Conservation (phyloP, 129 eudicot species). For the Centrapalus pauciflorus region DNA sequence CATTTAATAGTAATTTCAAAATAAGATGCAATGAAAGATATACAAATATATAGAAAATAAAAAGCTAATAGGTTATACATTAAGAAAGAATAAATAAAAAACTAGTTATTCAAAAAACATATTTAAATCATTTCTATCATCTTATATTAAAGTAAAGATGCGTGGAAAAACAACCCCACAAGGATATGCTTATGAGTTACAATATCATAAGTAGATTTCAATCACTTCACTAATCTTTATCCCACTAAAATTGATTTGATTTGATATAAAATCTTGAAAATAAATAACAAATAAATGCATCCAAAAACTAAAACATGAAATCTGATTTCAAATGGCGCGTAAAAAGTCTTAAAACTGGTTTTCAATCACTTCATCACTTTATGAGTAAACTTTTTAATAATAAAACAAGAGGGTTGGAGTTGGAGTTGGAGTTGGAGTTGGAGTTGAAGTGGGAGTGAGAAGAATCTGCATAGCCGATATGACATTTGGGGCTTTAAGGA, state of each 20-base stretch:
- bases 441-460: too few relatives aligned
- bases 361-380: not conserved
- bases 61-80: too few relatives aligned
- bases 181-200: not conserved
- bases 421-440: too few relatives aligned
- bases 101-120: too few relatives aligned
- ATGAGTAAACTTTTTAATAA: not conserved
- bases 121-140: not conserved
- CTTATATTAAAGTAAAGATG: not conserved
- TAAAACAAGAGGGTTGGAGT: too few relatives aligned
- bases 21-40: too few relatives aligned
- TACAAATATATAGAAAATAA: too few relatives aligned
- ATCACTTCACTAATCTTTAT: constrained; percentile 4
- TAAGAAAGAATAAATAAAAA: too few relatives aligned
- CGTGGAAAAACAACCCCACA: not conserved
- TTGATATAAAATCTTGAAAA: not conserved
- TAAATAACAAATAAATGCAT: not conserved
- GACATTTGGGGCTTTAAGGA: too few relatives aligned
- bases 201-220: not conserved
- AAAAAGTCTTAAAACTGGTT: not conserved
- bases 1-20: too few relatives aligned
- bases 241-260: constrained; percentile 11
- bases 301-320: not conserved
- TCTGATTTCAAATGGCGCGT: constrained; percentile 1
- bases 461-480: too few relatives aligned